phyloP scores from a whole-genome alignment of 495 filamentous ascomycete genomes.

The Extremus antarcticus region DNA sequence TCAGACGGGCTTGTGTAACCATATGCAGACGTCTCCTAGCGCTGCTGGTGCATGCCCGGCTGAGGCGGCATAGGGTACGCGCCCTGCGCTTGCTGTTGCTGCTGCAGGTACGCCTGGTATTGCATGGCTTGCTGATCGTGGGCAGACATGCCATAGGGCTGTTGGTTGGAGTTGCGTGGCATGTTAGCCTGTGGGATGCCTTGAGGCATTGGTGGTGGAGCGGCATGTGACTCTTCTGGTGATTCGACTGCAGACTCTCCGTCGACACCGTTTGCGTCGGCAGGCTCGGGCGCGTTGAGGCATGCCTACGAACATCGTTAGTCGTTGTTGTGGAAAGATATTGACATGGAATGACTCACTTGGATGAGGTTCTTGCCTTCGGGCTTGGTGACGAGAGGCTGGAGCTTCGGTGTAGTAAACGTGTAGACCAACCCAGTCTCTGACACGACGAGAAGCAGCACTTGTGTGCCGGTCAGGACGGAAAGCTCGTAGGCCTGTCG shows the following conservation, averaged over 20 bases:
- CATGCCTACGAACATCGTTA: constrained; percentile 58
- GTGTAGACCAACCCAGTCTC: constrained; percentile 98
- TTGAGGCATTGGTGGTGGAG: constrained; percentile 25
- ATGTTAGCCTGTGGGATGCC: constrained; percentile 20
- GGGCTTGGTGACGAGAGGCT: constrained; percentile 96
- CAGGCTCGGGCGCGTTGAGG: constrained; percentile 91
- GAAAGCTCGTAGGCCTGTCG: constrained; percentile 90
- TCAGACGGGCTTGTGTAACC: neutral
- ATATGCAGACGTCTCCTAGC: constrained; percentile 16
- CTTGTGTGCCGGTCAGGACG: constrained; percentile 95
- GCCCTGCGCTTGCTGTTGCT: constrained; percentile 28
- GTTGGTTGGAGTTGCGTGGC: constrained; percentile 15
- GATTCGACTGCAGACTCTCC: constrained; percentile 36
- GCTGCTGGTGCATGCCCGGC: constrained; percentile 19
- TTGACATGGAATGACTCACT: too few relatives aligned
- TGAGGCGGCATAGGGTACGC: constrained; percentile 31
- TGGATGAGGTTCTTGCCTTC: constrained; percentile 99
- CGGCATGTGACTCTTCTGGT: constrained; percentile 32
- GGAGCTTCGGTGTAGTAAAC: constrained; percentile 97
- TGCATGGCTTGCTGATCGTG: constrained; percentile 32
- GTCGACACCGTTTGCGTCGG: constrained; percentile 87
- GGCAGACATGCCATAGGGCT: constrained; percentile 24
- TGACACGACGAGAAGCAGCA: constrained; percentile 91
- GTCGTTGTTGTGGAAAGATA: neutral
- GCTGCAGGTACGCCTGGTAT: constrained; percentile 35